Base-by-base conservation (phyloP, 129 eudicot species). In the Sambucus nigra region DNA sequence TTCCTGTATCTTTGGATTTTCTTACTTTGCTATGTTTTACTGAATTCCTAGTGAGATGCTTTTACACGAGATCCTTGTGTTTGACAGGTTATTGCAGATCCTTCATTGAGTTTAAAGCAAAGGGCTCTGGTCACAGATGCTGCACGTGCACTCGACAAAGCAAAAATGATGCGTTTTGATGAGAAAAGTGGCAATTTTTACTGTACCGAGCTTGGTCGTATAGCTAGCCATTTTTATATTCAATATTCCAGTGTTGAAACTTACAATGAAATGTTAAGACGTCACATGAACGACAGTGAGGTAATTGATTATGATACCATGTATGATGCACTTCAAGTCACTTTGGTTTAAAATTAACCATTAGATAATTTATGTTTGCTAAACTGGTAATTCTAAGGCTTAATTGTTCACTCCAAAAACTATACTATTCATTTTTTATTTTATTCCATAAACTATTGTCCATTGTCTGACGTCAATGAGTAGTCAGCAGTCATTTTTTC, bases 111-210 rank as follows among this genome's bases (percentile, higher is more conserved):
- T 69, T 62, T 82, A 66, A 92, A 92, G 72, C 99, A 92, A 80
- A 82, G 96, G 69, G 67, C 89, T 53, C 89, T 86, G 64, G 74
- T 92, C 53, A 58, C 85, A 27, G 99, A 92, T 77, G 99, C 94
- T 72, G 99, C 99, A 38, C 96, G 99, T 38, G 77, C 95, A 26
- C 96, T 92, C 50, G 99, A 92, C 68, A 92, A 77, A 81, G 99
- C 99, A 55, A 92, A 92, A 63, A 92, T 92, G 99, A 86, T 92
- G 99, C 99, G 99, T 27, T 92, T 92, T 67, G 99, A 92, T 80
- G 99, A 92, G 73, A 92, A 92, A 78, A 92, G 99, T 46, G 99
- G 99, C 35, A 92, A 92, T 60, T 92, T 92, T 33, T 92, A 86
- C 51, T 86, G 99, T 46, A 92, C 99, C 2, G 99, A 92, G 73